phyloP scores from a whole-genome alignment of 345 rosid genomes.

The Sisymbrium irio region DNA sequence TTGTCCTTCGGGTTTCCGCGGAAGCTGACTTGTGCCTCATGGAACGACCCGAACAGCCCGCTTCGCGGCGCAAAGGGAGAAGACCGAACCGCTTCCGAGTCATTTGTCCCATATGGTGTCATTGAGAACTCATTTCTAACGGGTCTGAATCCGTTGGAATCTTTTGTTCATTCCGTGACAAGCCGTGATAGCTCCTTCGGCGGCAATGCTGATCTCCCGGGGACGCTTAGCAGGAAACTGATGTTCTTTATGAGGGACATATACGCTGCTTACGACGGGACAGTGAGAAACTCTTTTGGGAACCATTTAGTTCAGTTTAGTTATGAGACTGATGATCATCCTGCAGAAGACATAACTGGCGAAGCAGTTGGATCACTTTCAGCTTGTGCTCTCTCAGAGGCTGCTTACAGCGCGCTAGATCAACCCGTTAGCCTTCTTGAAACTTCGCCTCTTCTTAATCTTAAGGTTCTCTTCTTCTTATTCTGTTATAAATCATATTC shows the following conservation, averaged over 20 bases:
- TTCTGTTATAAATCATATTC: neutral
- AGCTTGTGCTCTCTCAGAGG: slow-evolving; percentile 88
- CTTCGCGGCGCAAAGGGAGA: slow-evolving; percentile 14
- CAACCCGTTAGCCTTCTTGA: slow-evolving; percentile 86
- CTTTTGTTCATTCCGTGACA: slow-evolving; percentile 84
- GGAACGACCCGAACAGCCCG: slow-evolving; percentile 54
- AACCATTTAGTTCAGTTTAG: slow-evolving; percentile 74
- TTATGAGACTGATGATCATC: slow-evolving; percentile 40
- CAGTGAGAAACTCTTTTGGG: slow-evolving; percentile 79
- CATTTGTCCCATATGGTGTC: slow-evolving; percentile 70
- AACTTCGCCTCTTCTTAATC: slow-evolving; percentile 35
- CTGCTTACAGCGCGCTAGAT: slow-evolving; percentile 94
- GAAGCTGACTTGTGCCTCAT: slow-evolving; percentile 58
- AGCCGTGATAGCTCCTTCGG: slow-evolving; percentile 81
- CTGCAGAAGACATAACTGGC: slow-evolving; percentile 46
- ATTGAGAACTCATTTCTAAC: slow-evolving; percentile 66
- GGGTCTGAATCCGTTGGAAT: slow-evolving; percentile 80
- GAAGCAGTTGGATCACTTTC: slow-evolving; percentile 77
- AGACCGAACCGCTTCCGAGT: slow-evolving; percentile 34
- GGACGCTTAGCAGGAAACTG: slow-evolving; percentile 70
- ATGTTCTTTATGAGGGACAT: slow-evolving; percentile 91
- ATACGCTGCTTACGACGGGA: slow-evolving; percentile 72
- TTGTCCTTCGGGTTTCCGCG: slow-evolving; percentile 81
- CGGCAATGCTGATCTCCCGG: slow-evolving; percentile 96
- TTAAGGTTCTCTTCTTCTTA: slow-evolving; percentile 35